phyloP scores from a whole-genome alignment of 1,284 basidiomycete genomes.

The Cutaneotrichosporon sp. region DNA sequence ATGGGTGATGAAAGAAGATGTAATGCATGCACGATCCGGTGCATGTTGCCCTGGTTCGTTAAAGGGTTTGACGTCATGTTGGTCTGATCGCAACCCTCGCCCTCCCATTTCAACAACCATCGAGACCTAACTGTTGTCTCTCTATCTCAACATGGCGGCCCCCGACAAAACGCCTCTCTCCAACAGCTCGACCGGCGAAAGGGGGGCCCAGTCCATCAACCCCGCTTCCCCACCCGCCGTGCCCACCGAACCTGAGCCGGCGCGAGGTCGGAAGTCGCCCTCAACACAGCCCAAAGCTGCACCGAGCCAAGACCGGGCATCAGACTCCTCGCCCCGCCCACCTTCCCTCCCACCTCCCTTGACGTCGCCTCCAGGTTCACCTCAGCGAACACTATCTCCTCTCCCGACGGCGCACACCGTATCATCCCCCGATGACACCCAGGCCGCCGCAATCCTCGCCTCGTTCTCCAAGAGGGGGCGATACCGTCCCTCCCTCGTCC shows the following conservation, averaged over 20 bases:
- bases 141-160: background rate
- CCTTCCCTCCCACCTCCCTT: too few species aligned
- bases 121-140: background rate
- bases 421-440: background rate
- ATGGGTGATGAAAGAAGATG: too few species aligned
- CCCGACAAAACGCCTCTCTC: background rate
- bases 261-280: background rate
- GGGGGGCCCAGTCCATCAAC: background rate
- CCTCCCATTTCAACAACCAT: background rate
- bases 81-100: background rate
- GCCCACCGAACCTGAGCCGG: background rate
- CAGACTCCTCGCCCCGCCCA: background rate
- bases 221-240: background rate
- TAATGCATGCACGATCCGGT: too few species aligned
- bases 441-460: background rate
- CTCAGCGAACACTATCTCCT: background rate
- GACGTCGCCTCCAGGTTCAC: too few species aligned
- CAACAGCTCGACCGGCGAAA: background rate
- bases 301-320: background rate
- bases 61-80: background rate
- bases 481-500: background rate
- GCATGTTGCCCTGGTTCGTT: background rate
- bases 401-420: constrained; percentile 2
- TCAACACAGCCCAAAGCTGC: background rate
- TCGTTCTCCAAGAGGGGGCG: constrained; percentile 5